Base-by-base conservation (phyloP, 2,329 filamentous ascomycete genomes). In the Niveomyces coronatus region DNA sequence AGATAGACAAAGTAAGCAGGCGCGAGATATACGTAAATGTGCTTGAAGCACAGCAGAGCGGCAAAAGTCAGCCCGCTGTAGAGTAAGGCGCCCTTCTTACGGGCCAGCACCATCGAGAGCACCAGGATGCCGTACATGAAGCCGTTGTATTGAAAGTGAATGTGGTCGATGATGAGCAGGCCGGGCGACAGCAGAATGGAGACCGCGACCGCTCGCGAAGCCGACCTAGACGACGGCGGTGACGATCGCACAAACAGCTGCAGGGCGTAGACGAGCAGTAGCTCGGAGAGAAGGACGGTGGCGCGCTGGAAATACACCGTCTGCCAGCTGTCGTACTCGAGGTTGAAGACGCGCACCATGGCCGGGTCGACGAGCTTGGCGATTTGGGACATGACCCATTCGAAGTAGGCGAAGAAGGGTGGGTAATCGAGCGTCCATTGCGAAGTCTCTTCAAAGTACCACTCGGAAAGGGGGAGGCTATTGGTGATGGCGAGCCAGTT, bases 351-450 rank as follows among this genome's bases (percentile, higher is more conserved):
- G 45, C 78, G 69, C 39, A 96, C 68, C 82, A 98, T 91, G 42
- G 70, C 74, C 17, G 84, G 77, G 55, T 98, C 88, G 45, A 77
- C 71, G 55, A 84, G 75, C 47, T 69, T 74, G 18, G 88, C 91
- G 41, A 79, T 67, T 52, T 91, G 84, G 32, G 89, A 91, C 51
- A 98, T 71, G 31, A 79, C 57, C 86, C 86, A 96, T 70, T 98
- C 91, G 63, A 96, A 95, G 57, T 84, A 88, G 49, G 91, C 91
- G 56, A 98, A 98, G 64, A 96, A 95, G 7, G 91, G 91, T 22
- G 91, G 91, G 57, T 98, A 98, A 65, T 98, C 91, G 54, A 98
- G 80, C 0, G 91, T 98, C 91, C 91, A 98, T 85, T 96, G 86
- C 42, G 91, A 98, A 2, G 88, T 94, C 64, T 88, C 82, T 70